Conservation (phyloP, 164 flowering plant species). For the Magnolia officinalis region DNA sequence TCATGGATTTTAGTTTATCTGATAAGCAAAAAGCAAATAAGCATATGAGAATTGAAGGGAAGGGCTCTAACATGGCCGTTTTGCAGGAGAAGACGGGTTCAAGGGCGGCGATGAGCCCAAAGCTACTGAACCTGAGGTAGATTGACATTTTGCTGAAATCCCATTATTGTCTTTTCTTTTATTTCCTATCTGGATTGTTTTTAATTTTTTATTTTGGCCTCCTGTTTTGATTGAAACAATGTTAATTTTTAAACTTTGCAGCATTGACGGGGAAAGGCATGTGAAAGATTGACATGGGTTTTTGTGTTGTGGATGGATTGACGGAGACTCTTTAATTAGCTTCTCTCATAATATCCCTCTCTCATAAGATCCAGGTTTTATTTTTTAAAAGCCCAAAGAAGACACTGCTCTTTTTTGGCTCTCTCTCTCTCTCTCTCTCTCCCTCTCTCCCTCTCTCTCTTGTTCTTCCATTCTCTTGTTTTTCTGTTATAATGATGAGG, state of each 20-base stretch:
- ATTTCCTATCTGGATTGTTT: no score
- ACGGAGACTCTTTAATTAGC: background rate
- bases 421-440: background rate
- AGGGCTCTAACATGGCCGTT: background rate
- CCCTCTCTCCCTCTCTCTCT: background rate
- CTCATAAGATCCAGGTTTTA: background rate
- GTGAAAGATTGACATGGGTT: background rate
- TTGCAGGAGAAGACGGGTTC: conserved; percentile 49
- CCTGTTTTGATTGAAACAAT: background rate
- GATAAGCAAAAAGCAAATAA: background rate
- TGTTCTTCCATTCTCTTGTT: background rate
- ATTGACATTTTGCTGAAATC: background rate
- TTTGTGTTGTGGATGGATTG: background rate
- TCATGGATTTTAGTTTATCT: background rate
- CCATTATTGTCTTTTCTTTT: background rate
- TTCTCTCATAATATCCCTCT: no score
- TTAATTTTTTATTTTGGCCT: no score
- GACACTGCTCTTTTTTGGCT: background rate
- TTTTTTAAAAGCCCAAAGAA: background rate
- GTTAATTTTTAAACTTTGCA: background rate
- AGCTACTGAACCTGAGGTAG: conserved; percentile 40
- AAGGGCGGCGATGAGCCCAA: conserved; percentile 49
- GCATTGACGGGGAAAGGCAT: conserved; percentile 3
- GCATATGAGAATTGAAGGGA: background rate
- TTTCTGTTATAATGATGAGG: no score